Evolutionary conservation across 2,329 filamentous ascomycete species (phyloP), one percentile per base, ranked within the genome.

Genomic region (Hypoxylon sp.): DNA sequence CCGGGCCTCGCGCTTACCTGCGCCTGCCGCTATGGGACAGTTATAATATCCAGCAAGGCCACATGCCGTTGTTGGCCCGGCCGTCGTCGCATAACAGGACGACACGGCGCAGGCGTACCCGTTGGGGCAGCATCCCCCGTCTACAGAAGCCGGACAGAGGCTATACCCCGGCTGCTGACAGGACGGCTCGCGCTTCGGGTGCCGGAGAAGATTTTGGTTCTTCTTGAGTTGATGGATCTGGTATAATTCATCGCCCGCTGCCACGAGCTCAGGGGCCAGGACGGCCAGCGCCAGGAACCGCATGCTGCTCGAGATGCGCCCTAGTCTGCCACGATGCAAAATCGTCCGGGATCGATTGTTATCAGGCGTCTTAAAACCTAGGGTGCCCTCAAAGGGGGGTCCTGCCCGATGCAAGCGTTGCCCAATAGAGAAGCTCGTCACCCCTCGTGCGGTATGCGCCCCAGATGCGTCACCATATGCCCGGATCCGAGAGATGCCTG

Each of bases 111-210:
- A 85, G 3, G 72, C 71, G 64, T 82, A 85, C 33, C 74, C 69
- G 3, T 75, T 68, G 1, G 81, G 80, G 55, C 81, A 83, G 54
- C 81, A 83, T 27, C 76, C 78, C 27, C 81, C 80, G 29, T 67
- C 64, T 9, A 57, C 64, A 13, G 67, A 64, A 21, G 64, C 59
- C n/a, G 58, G 53, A 45, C 65, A 72, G 45, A 71, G 41, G 2
- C 60, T 60, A 51, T 65, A 72, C 1, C 62, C 60, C 2, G 54
- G 18, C 24, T 45, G 7, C 21, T 59, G 42, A 35, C 71, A 73
- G 4, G 62, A 55, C 10, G 49, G 61, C 5, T 70, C 70, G 24
- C 70, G 69, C 27, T 69, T 70, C 18, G 54, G 64, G 23, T 65
- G 66, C 21, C 59, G 68, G 15, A 68, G 47, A 3, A 61, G 21